Evolutionary conservation across 2,329 filamentous ascomycete genomes (phyloP).

Genomic region (Pezicula carpinea): DNA sequence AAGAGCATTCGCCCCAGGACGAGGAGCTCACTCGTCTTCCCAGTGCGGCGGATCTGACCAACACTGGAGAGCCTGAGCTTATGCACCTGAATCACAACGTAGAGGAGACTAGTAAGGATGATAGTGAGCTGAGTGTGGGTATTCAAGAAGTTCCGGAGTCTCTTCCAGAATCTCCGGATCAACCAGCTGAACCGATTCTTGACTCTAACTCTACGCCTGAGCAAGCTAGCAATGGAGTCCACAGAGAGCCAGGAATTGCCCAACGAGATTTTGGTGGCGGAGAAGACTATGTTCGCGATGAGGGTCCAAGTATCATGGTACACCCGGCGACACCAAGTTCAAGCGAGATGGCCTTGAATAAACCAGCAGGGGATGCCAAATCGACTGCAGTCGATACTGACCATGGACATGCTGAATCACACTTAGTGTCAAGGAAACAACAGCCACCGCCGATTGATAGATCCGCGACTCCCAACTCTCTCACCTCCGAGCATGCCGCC

Average conservation of each 20-base stretch:
- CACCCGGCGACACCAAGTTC: conserved; percentile 17
- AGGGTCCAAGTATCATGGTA: conserved; percentile 17
- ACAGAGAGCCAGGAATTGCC: not conserved
- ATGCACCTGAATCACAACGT: too few relatives aligned
- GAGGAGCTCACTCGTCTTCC: conserved; percentile 5
- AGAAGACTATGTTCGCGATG: conserved; percentile 3
- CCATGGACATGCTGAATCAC: conserved; percentile 6
- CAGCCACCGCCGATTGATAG: conserved; percentile 15
- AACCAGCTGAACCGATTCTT: not conserved
- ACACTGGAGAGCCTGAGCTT: not conserved
- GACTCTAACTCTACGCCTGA: not conserved
- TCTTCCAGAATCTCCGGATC: not conserved
- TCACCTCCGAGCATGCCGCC: conserved; percentile 20
- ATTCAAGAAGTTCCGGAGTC: not conserved
- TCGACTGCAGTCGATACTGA: conserved; percentile 18
- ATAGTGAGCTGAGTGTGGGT: not conserved
- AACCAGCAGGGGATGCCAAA: conserved; percentile 13
- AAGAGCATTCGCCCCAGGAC: conserved; percentile 18
- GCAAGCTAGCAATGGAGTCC: not conserved
- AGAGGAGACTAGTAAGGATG: not conserved
- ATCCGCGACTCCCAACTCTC: conserved; percentile 24
- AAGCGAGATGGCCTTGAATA: conserved; percentile 8
- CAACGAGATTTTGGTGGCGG: conserved; percentile 9
- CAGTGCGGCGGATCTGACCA: not conserved
- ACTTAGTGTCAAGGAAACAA: conserved; percentile 19